Evolutionary conservation across 2,329 filamentous ascomycete species (phyloP), one percentile per base, ranked within the genome.

Genomic region (Hymenoscyphus infarciens): DNA sequence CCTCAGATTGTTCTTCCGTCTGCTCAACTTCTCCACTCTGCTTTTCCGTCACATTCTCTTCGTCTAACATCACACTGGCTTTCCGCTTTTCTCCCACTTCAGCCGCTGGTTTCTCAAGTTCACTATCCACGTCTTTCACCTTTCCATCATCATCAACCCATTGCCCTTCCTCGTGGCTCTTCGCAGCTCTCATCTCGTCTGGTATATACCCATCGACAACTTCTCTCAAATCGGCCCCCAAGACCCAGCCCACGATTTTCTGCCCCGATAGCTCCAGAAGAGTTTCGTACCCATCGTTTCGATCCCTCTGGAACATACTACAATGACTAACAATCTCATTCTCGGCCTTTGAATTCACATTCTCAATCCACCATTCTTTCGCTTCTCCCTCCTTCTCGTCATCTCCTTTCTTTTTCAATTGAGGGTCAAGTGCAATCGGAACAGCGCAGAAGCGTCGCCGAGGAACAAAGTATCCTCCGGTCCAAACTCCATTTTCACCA

Each of bases 361-460:
- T 56, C 45, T 71, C 67, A 13, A 62, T 58, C 39, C 67, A 72
- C 33, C 68, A 61, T 7, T 56, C 57, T 11, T 60, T 58, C 6
- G 7, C 35, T 27, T 35, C 57, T 55, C 62, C 49, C 25, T 61
- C 59, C 53, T 53, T 5, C 55, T 59, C 35, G 61, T 63, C 49
- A 62, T 64, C 49, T 60, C 63, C 5, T 56, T 56, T n/a, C 61
- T 61, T 53, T 16, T 27, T 39, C 10, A 55, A 33, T 15, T 45
- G 55, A 5, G 52, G 54, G 19, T 61, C 39, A 22, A 57, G 27
- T 25, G 25, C 19, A 39, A 61, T 57, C 0, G 87, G 88, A 27
- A 93, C 76, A 3, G 89, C 88, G 72, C 90, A 94, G 71, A 96
- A 96, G 0, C 91, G 96, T 49, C 92, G 80, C 68, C 92, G 85